Percentiles rank a stretch among this genome's conserved stretches.
phyloP scores from a whole-genome alignment of 2,329 filamentous ascomycete species.

The Nothopassalora personata region DNA sequence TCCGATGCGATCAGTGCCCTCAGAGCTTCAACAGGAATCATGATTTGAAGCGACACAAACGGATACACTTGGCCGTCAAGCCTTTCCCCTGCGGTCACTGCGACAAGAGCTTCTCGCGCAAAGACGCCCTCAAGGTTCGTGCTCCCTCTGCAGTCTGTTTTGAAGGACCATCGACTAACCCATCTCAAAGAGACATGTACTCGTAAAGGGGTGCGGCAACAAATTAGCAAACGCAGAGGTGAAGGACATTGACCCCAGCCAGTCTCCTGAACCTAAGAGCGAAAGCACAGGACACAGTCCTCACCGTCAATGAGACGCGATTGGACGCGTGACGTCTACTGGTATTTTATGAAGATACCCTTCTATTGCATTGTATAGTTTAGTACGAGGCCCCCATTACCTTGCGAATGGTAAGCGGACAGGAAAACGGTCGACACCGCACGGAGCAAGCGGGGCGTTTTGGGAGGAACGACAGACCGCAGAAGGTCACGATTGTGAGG shows the following conservation, averaged over 20 bases:
- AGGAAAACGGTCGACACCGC: background rate
- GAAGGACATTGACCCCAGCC: conserved; percentile 34
- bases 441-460: conserved; percentile 6
- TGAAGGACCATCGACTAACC: conserved; percentile 34
- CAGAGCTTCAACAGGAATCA: conserved; percentile 96
- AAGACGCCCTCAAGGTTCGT: conserved; percentile 91
- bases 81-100: conserved; percentile 88
- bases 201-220: conserved; percentile 64
- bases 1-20: conserved; percentile 87
- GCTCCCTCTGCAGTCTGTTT: background rate
- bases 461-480: background rate
- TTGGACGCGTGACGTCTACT: conserved; percentile 5
- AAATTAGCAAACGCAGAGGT: conserved; percentile 31
- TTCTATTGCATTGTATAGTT: conserved; percentile 20
- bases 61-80: conserved; percentile 92
- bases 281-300: conserved; percentile 30
- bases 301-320: conserved; percentile 20
- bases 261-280: conserved; percentile 32
- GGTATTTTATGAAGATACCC: conserved; percentile 19
- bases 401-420: conserved; percentile 1
- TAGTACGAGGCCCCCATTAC: conserved; percentile 7
- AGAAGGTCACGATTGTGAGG: background rate
- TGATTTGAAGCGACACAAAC: conserved; percentile 90
- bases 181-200: conserved; percentile 54
- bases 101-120: conserved; percentile 94